Evolutionary conservation across 257 asterid genomes (phyloP).

Genomic region (Oldenlandia corymbosa): DNA sequence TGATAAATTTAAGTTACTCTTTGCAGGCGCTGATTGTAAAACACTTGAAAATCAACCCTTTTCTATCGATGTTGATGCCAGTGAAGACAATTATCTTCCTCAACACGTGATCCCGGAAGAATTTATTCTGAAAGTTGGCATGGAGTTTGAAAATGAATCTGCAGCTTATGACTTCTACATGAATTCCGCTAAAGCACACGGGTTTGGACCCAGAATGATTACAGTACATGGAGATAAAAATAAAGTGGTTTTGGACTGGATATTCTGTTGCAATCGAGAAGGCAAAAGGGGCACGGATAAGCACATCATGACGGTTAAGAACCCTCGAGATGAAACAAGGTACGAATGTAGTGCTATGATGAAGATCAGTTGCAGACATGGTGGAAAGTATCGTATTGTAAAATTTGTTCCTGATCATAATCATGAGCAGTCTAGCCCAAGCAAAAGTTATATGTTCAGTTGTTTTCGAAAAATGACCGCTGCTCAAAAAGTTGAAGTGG

Average conservation of each 20-base stretch:
- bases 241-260: neutral
- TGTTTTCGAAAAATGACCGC: no score
- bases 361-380: no score
- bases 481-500: neutral
- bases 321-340: neutral
- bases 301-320: neutral
- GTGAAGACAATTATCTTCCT: no score
- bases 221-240: neutral
- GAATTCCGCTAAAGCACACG: constrained; percentile 1
- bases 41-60: no score
- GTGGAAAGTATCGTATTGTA: no score
- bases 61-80: no score
- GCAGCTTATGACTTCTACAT: constrained; percentile 1
- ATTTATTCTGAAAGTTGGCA: neutral
- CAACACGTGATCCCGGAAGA: neutral
- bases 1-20: no score
- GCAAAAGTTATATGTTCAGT: no score
- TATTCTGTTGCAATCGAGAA: constrained; percentile 1
- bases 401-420: neutral
- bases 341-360: neutral
- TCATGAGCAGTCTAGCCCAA: neutral
- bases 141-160: constrained; percentile 11
- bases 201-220: constrained; percentile 7
- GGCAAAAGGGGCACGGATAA: neutral
- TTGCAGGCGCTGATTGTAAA: no score